Conservation (phyloP, 148 eudicot species). For the Amaranthus hypochondriacus region DNA sequence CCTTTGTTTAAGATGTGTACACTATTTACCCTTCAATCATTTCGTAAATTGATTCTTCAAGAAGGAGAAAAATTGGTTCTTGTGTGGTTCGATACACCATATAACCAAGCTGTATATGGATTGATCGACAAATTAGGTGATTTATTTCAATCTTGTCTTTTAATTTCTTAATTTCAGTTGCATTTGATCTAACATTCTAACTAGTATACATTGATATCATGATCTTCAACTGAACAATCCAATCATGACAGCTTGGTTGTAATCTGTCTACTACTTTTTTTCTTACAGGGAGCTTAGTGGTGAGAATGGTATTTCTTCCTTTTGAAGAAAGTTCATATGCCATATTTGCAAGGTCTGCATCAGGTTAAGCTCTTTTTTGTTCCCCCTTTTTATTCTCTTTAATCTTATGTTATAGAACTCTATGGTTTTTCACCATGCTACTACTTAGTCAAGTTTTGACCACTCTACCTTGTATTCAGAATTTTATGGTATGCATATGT, state of each 20-base stretch:
- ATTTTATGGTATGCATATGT: neutral
- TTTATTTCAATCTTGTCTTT: neutral
- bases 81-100: conserved; percentile 95
- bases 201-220: neutral
- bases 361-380: conserved; percentile 57
- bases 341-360: conserved; percentile 93
- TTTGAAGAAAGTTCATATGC: conserved; percentile 97
- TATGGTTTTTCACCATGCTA: conserved; percentile 1
- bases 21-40: conserved; percentile 77
- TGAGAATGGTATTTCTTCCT: conserved; percentile 92
- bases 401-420: neutral
- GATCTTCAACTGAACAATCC: neutral
- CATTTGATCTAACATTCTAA: neutral
- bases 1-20: conserved; percentile 72
- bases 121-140: conserved; percentile 96
- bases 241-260: conserved; percentile 2
- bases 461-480: neutral
- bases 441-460: neutral
- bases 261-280: neutral
- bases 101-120: conserved; percentile 97
- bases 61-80: conserved; percentile 99
- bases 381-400: neutral
- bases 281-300: conserved; percentile 89
- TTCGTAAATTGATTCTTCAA: conserved; percentile 87
- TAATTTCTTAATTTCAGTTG: conserved; percentile 8